These are phyloP conservation scores for Calocybe indica DNA, from an alignment of 768 basidiomycete species.

Conservation along the genomic window DNA sequence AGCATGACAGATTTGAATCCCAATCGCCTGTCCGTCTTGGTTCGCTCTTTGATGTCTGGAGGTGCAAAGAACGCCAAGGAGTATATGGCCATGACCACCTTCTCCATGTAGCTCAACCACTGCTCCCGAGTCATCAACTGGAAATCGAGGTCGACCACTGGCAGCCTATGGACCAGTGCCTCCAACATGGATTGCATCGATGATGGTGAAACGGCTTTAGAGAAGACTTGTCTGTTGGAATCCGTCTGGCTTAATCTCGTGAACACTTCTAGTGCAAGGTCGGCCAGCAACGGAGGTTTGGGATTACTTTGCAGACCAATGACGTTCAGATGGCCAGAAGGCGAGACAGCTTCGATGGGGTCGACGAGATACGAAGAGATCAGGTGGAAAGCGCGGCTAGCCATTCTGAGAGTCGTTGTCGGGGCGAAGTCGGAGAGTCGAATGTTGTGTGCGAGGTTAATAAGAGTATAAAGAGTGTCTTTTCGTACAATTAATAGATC, in stretches of 20 bases:
- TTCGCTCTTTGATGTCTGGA: conserved; percentile 61
- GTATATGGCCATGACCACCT: conserved; percentile 77
- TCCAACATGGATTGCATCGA: conserved; percentile 61
- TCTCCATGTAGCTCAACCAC: conserved; percentile 80
- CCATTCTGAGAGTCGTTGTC: conserved; percentile 38
- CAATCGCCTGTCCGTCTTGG: conserved; percentile 61
- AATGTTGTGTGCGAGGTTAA: conserved; percentile 50
- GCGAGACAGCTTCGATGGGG: conserved; percentile 57
- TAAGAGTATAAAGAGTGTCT: conserved; percentile 68
- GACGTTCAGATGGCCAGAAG: conserved; percentile 53
- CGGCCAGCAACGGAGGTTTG: conserved; percentile 57
- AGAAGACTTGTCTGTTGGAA: conserved; percentile 68
- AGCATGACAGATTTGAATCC: conserved; percentile 69
- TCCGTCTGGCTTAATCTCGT: conserved; percentile 76
- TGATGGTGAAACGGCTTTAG: conserved; percentile 48
- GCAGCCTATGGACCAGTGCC: conserved; percentile 77
- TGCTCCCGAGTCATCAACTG: conserved; percentile 52
- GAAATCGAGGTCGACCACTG: conserved; percentile 73
- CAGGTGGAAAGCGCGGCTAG: conserved; percentile 56
- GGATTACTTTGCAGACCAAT: conserved; percentile 30
- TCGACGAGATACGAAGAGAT: conserved; percentile 75
- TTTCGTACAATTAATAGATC: conserved; percentile 73
- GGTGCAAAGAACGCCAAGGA: conserved; percentile 81
- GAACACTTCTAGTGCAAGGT: conserved; percentile 80
- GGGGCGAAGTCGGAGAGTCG: conserved; percentile 41